These are phyloP conservation scores for Cadophora gregata DNA, from an alignment of 2,329 filamentous ascomycete genomes.

Conservation along the genomic window DNA sequence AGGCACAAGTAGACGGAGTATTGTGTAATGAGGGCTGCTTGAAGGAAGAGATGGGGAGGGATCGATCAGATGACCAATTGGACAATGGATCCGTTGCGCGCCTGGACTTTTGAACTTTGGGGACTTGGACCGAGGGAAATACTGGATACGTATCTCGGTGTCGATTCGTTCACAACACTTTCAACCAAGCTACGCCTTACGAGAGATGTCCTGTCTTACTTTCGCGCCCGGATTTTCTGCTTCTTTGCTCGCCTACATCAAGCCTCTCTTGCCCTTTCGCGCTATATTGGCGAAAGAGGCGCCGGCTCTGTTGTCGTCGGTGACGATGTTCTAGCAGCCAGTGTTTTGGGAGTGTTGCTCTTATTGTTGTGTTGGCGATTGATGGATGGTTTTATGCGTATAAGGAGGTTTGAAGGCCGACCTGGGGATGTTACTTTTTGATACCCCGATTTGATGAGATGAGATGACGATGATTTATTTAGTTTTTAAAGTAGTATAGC, in stretches of 20 bases:
- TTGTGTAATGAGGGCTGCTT: background rate
- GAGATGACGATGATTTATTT: conserved; percentile 1
- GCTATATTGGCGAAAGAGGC: background rate
- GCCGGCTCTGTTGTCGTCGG: background rate
- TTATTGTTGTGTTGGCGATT: background rate
- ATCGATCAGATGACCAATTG: too few relatives aligned
- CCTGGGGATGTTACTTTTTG: background rate
- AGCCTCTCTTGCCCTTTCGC: background rate
- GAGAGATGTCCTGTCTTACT: conserved; percentile 9
- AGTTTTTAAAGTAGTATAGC: background rate
- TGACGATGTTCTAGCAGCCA: background rate
- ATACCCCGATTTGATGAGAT: conserved; percentile 14
- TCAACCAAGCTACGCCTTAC: background rate
- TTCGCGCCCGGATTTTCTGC: background rate
- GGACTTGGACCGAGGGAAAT: background rate
- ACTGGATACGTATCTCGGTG: background rate
- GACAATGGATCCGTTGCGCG: too few relatives aligned
- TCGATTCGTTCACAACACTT: background rate
- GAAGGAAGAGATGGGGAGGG: background rate
- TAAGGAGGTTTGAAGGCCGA: conserved; percentile 9
- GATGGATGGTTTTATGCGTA: conserved; percentile 3
- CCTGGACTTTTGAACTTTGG: background rate
- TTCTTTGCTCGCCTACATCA: background rate
- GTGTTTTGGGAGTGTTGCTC: conserved; percentile 11
- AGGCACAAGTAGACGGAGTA: background rate